Conservation (phyloP, 2,329 filamentous ascomycete genomes). For the Ceratocystis albifundus region DNA sequence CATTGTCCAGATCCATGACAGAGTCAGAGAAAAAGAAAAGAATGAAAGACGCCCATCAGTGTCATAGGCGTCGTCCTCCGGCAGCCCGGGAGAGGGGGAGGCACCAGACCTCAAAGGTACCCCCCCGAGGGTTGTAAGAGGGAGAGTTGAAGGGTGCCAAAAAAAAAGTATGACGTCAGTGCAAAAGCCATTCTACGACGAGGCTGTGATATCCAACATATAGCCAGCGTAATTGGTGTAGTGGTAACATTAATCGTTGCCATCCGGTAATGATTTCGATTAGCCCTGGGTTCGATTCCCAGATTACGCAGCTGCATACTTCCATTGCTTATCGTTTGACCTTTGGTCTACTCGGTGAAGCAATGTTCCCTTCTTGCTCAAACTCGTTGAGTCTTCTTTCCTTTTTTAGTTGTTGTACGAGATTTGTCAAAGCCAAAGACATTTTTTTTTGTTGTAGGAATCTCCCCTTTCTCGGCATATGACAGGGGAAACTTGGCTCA, state of each 20-base stretch:
- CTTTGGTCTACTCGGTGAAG: neutral
- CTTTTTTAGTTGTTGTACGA: neutral
- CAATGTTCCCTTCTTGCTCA: neutral
- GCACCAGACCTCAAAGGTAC: too few relatives aligned
- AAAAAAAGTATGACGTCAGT: neutral
- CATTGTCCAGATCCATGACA: too few relatives aligned
- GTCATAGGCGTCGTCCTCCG: too few relatives aligned
- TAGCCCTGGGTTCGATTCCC: conserved; percentile 8
- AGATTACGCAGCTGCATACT: neutral
- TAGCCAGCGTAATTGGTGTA: neutral
- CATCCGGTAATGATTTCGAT: conserved; percentile 2
- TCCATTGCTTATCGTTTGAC: neutral
- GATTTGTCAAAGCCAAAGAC: neutral
- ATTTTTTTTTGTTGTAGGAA: neutral
- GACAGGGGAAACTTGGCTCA: neutral
- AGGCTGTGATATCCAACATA: neutral
- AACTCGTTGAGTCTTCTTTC: neutral
- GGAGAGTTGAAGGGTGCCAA: too few relatives aligned
- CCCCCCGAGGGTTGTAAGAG: too few relatives aligned
- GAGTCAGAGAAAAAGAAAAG: too few relatives aligned
- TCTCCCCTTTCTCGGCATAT: neutral
- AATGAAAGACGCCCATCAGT: too few relatives aligned
- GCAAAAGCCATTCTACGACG: neutral
- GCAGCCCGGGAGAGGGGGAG: too few relatives aligned
- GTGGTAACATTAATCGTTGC: conserved; percentile 9